Conservation (phyloP, 2,329 filamentous ascomycete species). For the Arthrobotrys iridis region DNA sequence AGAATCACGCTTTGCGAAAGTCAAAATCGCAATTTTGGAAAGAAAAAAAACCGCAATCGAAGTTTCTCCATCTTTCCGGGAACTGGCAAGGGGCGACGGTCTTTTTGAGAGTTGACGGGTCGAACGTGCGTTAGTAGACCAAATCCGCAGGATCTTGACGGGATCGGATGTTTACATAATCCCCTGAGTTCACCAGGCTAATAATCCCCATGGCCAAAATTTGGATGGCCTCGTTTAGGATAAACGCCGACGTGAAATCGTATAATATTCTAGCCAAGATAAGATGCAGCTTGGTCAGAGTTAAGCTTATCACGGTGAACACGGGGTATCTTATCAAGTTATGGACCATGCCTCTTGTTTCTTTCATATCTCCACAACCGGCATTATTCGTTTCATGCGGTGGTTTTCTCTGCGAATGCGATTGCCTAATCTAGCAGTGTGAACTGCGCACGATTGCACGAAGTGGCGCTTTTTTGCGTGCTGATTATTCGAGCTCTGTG, state of each 20-base stretch:
- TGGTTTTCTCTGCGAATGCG: conserved; percentile 14
- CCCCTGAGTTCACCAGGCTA: no score
- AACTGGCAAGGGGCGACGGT: not conserved
- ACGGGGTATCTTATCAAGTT: conserved; percentile 34
- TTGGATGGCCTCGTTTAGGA: conserved; percentile 21
- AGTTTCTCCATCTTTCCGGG: not conserved
- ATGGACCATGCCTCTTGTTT: not conserved
- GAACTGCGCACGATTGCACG: conserved; percentile 7
- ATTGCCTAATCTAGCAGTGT: conserved; percentile 32
- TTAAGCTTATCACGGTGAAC: conserved; percentile 33
- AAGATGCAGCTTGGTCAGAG: conserved; percentile 34
- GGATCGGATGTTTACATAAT: conserved; percentile 21
- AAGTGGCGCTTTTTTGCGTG: conserved; percentile 31
- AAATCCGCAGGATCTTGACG: conserved; percentile 7
- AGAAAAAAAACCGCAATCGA: not conserved
- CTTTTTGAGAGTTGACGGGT: not conserved
- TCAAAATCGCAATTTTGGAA: not conserved
- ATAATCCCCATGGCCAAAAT: no score
- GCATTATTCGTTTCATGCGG: conserved; percentile 1
- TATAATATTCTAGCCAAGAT: conserved; percentile 10
- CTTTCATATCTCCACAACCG: conserved; percentile 7
- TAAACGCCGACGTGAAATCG: not conserved
- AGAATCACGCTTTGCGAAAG: not conserved
- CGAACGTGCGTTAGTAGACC: not conserved
- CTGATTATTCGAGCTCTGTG: not conserved